Conservation (phyloP, 2,329 filamentous ascomycete genomes). For the Xylaria sp. region DNA sequence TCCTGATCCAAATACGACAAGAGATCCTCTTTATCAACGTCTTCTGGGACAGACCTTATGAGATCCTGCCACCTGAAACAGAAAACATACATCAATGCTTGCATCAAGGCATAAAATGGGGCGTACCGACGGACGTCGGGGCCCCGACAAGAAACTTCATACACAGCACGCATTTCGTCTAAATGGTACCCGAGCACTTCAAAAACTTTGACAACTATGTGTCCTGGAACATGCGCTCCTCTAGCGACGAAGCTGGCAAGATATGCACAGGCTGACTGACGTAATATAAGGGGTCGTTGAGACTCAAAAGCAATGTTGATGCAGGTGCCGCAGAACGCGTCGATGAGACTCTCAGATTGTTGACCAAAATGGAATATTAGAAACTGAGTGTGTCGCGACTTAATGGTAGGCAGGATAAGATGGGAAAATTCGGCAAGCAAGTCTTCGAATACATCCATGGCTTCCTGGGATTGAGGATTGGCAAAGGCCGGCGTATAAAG, state of each 20-base stretch:
- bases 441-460: conserved; percentile 75
- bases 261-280: conserved; percentile 88
- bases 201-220: conserved; percentile 83
- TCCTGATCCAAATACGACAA: conserved; percentile 70
- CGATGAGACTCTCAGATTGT: conserved; percentile 75
- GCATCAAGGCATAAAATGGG: conserved; percentile 85
- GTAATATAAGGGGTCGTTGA: conserved; percentile 72
- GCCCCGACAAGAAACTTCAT: conserved; percentile 77
- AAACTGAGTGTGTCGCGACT: conserved; percentile 93
- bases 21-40: conserved; percentile 66
- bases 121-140: conserved; percentile 85
- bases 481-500: conserved; percentile 78
- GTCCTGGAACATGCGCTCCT: conserved; percentile 77
- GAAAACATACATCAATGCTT: conserved; percentile 91
- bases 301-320: conserved; percentile 73
- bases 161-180: conserved; percentile 72
- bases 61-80: conserved; percentile 98
- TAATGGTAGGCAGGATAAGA: conserved; percentile 88
- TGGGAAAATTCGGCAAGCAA: conserved; percentile 85
- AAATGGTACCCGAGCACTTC: conserved; percentile 78
- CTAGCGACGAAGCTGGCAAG: conserved; percentile 93
- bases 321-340: conserved; percentile 81
- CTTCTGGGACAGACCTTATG: conserved; percentile 65
- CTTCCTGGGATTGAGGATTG: conserved; percentile 69
- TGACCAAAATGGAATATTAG: conserved; percentile 96